phyloP scores from a whole-genome alignment of 176 grass and related monocot species.

The Luzula sylvatica region DNA sequence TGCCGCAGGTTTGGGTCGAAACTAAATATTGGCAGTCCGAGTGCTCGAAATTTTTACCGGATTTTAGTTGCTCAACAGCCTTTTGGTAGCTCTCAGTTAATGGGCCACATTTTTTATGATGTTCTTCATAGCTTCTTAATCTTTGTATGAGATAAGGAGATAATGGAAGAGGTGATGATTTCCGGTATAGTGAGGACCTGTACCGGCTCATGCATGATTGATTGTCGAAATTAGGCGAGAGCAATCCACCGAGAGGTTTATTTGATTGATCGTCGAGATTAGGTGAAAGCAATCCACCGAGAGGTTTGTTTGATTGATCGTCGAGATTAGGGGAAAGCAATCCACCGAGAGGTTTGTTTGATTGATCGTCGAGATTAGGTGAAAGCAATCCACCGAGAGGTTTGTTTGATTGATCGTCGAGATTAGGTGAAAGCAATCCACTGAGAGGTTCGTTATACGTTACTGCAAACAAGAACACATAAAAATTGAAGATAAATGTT shows the following conservation, averaged over 20 bases:
- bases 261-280: conserved; percentile 56
- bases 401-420: conserved; percentile 50
- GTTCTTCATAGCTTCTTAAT: conserved; percentile 47
- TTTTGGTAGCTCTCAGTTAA: conserved; percentile 32
- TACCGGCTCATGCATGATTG: conserved; percentile 38
- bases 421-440: conserved; percentile 52
- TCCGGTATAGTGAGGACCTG: conserved; percentile 8
- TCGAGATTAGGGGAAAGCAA: conserved; percentile 53
- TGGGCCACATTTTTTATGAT: conserved; percentile 37
- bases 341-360: conserved; percentile 51
- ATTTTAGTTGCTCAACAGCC: conserved; percentile 25
- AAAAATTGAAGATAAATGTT: too few species aligned
- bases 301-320: conserved; percentile 47
- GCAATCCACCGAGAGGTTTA: conserved; percentile 31
- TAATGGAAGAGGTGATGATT: conserved; percentile 19
- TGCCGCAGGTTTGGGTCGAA: conserved; percentile 34
- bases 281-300: conserved; percentile 49
- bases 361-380: conserved; percentile 52
- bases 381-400: conserved; percentile 55
- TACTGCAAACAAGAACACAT: too few species aligned
- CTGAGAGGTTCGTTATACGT: conserved; percentile 49
- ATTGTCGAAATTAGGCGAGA: conserved; percentile 14
- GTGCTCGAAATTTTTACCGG: not conserved
- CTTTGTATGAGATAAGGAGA: conserved; percentile 31
- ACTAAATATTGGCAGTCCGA: conserved; percentile 41